Percentiles rank a stretch among this genome's conserved stretches.
Evolutionary conservation across 202 grass and related monocot genomes (phyloP).

Genomic region (Digitaria exilis): DNA sequence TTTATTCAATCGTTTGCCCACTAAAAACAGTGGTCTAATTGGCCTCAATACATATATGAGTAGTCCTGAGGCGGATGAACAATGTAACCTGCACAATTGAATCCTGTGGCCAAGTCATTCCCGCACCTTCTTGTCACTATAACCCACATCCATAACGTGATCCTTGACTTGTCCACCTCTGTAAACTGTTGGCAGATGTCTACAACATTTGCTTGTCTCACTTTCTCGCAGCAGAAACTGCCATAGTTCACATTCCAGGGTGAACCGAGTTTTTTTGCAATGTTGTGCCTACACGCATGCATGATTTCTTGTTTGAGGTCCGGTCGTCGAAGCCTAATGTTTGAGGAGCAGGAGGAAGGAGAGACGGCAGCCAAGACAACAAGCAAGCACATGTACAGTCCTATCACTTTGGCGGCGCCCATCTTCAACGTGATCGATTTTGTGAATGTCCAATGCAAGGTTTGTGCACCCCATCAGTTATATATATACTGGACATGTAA

Average conservation of each 20-base stretch:
- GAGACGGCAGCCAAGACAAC: background rate
- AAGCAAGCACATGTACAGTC: background rate
- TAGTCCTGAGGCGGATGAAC: background rate
- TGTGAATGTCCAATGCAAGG: background rate
- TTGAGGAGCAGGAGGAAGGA: background rate
- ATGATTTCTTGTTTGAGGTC: background rate
- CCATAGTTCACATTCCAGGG: no score
- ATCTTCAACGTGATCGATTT: background rate
- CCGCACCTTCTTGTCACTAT: background rate
- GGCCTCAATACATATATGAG: no score
- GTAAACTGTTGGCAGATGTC: background rate
- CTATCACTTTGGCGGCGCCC: background rate
- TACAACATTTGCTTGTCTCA: background rate
- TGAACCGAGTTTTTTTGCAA: background rate
- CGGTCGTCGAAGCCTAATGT: background rate
- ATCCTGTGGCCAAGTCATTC: background rate
- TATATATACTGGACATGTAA: no score
- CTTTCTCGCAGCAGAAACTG: background rate
- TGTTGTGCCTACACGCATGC: background rate
- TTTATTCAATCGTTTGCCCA: background rate
- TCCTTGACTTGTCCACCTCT: background rate
- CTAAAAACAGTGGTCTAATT: no score
- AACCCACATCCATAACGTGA: background rate
- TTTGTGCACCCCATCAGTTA: no score
- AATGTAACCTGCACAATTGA: background rate